Evolutionary conservation across 345 rosid species (phyloP).

Genomic region (Erodium maritimum): DNA sequence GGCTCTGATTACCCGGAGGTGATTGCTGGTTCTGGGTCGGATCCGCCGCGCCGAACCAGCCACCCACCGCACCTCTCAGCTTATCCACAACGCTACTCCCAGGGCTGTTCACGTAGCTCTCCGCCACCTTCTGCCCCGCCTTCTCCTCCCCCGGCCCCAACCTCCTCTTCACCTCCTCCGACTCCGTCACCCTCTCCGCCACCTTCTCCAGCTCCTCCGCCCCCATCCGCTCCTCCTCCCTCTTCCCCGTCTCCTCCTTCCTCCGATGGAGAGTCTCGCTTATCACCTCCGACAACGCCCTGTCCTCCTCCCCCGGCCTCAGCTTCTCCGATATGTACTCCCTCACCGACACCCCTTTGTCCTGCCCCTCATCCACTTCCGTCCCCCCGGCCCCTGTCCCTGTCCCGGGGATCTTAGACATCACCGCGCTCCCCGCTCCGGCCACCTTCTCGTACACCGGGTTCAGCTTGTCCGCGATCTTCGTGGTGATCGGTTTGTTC

Average conservation of each 20-base stretch:
- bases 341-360: slow-evolving; percentile 40
- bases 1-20: slow-evolving; percentile 17
- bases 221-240: slow-evolving; percentile 1
- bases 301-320: slow-evolving; percentile 70
- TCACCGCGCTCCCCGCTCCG: slow-evolving; percentile 6
- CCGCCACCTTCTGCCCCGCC: slow-evolving; percentile 8
- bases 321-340: slow-evolving; percentile 46
- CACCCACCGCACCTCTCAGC: slow-evolving; percentile 43
- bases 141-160: slow-evolving; percentile 24
- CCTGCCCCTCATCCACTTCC: slow-evolving; percentile 18
- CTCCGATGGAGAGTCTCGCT: slow-evolving; percentile 27
- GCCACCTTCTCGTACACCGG: slow-evolving; percentile 12
- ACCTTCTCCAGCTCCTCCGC: background rate
- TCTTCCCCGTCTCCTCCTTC: slow-evolving; percentile 8
- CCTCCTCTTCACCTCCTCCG: slow-evolving; percentile 39
- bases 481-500: slow-evolving; percentile 4
- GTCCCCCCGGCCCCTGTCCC: background rate
- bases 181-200: slow-evolving; percentile 27
- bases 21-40: slow-evolving; percentile 18
- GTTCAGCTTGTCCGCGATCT: slow-evolving; percentile 9
- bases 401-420: slow-evolving; percentile 10
- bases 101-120: slow-evolving; percentile 11
- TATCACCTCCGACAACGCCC: slow-evolving; percentile 49
- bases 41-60: slow-evolving; percentile 33
- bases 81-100: slow-evolving; percentile 34